Evolutionary conservation across 345 rosid species (phyloP).

Genomic region (Populus alba): DNA sequence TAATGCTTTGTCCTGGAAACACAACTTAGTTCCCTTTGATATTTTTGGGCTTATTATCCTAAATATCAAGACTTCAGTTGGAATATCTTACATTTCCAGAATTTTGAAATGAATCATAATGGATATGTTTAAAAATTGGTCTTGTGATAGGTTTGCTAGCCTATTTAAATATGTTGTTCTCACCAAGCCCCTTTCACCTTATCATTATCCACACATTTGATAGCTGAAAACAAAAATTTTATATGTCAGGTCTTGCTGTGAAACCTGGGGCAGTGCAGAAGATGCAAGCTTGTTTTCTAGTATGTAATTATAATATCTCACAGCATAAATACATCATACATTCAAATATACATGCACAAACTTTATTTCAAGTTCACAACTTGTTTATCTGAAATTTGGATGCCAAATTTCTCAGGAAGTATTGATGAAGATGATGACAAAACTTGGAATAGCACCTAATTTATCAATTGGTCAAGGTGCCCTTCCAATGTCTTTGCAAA

Average conservation of each 20-base stretch:
- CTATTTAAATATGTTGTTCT: not conserved
- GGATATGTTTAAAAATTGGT: not conserved
- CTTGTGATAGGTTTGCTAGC: not conserved
- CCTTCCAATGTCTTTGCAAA: conserved; percentile 42
- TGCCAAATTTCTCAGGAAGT: conserved; percentile 43
- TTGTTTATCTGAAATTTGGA: conserved; percentile 28
- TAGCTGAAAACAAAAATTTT: not conserved
- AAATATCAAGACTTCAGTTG: not conserved
- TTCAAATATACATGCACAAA: not conserved
- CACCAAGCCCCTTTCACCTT: not conserved
- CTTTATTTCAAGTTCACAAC: conserved; percentile 3
- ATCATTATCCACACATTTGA: not conserved
- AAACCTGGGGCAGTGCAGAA: conserved; percentile 76
- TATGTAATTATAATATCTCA: conserved; percentile 27
- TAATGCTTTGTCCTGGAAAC: no score
- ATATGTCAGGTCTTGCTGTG: conserved; percentile 70
- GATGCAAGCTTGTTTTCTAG: conserved; percentile 58
- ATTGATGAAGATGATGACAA: conserved; percentile 53
- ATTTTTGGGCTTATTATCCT: not conserved
- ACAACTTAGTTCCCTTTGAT: not conserved
- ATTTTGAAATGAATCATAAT: not conserved
- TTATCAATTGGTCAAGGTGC: conserved; percentile 37
- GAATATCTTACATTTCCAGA: not conserved
- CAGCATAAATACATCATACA: not conserved
- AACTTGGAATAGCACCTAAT: conserved; percentile 53